Evolutionary conservation across 2,329 filamentous ascomycete species (phyloP), one percentile per base, ranked within the genome.

Genomic region (Aspergillus fijiensis): DNA sequence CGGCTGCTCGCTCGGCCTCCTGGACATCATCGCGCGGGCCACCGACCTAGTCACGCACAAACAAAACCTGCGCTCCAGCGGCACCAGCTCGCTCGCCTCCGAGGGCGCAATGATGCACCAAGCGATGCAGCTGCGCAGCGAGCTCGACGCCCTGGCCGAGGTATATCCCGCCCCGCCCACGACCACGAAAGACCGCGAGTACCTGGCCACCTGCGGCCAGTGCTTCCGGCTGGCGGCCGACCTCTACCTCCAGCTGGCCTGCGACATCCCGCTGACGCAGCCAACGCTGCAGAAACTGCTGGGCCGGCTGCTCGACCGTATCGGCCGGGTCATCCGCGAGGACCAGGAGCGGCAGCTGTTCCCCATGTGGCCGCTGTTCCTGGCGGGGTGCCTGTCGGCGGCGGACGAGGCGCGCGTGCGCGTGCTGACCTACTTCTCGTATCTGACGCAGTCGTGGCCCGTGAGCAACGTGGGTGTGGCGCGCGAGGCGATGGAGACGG

Each of bases 301-400:
- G 14, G 39, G 7, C 5, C 48, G 33, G 7, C 42, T 55, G 1
- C 52, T 55, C 9, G 39, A 48, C n/a, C 23, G 47, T 9, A 55
- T 55, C 14, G 42, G 52, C 4, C 39, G 47, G 14, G 52, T 55
- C 52, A 55, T 55, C 16, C 52, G 39, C 9, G 52, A 55, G 39
- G 52, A 55, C 25, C 52, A 55, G 42, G 52, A 55, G 29, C 23
- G 52, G 27, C 52, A 55, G 39, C 10, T 55, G 19, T 55, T 55
- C 11, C 52, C 52, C 4, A 55, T 55, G 52, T 55, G 52, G 52
- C 52, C 52, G 19, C 42, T 55, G 11, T 55, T 55, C 14, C 25
- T 55, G 39, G 52, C 52, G 2, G 52, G 52, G 0, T 55, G 52
- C 29, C n/a, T 48, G 16, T 55, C 52, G 12, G 48, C 52, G 9